Conservation (phyloP, 495 filamentous ascomycete species). For the Xylaria palmicola region DNA sequence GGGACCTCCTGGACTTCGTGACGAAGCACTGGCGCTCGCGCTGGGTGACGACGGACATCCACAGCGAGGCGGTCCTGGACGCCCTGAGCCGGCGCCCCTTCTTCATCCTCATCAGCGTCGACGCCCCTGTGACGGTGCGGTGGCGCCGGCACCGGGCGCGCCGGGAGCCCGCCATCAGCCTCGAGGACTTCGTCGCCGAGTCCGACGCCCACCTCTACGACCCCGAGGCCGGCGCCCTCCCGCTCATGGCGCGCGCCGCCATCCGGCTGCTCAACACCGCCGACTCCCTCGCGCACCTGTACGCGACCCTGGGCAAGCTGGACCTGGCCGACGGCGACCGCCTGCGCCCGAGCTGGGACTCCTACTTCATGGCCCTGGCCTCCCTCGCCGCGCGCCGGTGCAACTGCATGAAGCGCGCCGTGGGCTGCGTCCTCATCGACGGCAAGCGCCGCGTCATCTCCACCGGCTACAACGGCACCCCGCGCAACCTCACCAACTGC, state of each 20-base stretch:
- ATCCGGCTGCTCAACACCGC: constrained; percentile 84
- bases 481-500: constrained; percentile 81
- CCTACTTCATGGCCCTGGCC: constrained; percentile 95
- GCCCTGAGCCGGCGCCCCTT: constrained; percentile 76
- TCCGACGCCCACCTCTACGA: constrained; percentile 80
- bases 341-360: constrained; percentile 90
- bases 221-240: constrained; percentile 60
- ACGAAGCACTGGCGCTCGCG: constrained; percentile 78
- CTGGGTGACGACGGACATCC: constrained; percentile 83
- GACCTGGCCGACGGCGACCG: constrained; percentile 76
- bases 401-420: constrained; percentile 97
- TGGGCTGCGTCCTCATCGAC: constrained; percentile 88
- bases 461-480: constrained; percentile 98
- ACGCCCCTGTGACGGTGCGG: constrained; percentile 79
- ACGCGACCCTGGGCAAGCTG: constrained; percentile 63
- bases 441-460: constrained; percentile 83
- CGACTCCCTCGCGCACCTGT: constrained; percentile 64
- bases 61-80: constrained; percentile 66
- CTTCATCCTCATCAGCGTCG: constrained; percentile 88
- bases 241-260: constrained; percentile 75
- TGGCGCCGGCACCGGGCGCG: constrained; percentile 65
- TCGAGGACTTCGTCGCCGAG: constrained; percentile 74
- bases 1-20: constrained; percentile 74
- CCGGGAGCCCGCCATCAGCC: constrained; percentile 43
- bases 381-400: constrained; percentile 86